A percentile compares a stretch with the other conserved stretches of the same genome.
phyloP scores from a whole-genome alignment of 1,139 yeast genomes.

The Magnusiomyces sp. region DNA sequence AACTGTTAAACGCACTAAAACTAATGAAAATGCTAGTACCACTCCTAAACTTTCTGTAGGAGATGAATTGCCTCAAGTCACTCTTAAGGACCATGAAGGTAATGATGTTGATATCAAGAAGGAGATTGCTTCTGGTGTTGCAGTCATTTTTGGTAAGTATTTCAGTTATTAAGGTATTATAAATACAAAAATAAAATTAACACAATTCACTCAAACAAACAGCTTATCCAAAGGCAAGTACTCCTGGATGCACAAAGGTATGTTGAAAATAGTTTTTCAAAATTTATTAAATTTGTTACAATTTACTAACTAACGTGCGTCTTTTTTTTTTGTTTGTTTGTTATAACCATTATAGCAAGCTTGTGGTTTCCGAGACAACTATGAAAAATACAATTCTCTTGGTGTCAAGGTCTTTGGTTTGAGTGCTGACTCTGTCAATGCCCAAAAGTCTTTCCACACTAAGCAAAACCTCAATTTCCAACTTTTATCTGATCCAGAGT shows the following conservation, averaged over 20 bases:
- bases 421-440: slow-evolving; percentile 63
- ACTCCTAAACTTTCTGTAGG: slow-evolving; percentile 42
- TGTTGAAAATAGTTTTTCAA: neutral
- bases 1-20: neutral
- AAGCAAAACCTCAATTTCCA: slow-evolving; percentile 69
- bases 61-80: slow-evolving; percentile 59
- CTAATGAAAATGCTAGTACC: neutral
- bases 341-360: slow-evolving; percentile 77
- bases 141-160: slow-evolving; percentile 47
- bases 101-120: slow-evolving; percentile 36
- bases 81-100: slow-evolving; percentile 60
- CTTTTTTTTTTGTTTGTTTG: neutral
- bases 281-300: neutral
- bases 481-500: slow-evolving; percentile 68
- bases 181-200: neutral
- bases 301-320: slow-evolving; percentile 24
- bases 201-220: slow-evolving; percentile 2
- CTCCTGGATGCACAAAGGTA: slow-evolving; percentile 72
- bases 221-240: slow-evolving; percentile 85
- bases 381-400: slow-evolving; percentile 43
- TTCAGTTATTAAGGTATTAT: slow-evolving; percentile 17
- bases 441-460: slow-evolving; percentile 66
- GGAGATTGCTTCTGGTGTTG: slow-evolving; percentile 13
- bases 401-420: slow-evolving; percentile 32
- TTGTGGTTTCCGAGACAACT: slow-evolving; percentile 71